phyloP scores from a whole-genome alignment of 1,139 yeast species.

The Pichia sp. region DNA sequence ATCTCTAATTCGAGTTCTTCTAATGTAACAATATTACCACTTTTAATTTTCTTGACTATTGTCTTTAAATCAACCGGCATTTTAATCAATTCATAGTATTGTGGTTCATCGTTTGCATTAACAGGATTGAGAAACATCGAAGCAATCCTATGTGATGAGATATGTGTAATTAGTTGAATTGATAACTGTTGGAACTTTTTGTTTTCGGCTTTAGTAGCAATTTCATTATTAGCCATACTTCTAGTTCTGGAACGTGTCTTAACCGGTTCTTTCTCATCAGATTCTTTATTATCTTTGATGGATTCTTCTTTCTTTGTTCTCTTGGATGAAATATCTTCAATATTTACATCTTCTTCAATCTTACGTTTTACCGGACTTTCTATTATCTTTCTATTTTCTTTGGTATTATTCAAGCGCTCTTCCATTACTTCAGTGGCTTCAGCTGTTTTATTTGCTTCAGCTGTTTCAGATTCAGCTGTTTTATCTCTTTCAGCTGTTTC shows the following conservation, averaged over 20 bases:
- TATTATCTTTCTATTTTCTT: background rate
- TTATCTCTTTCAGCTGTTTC: too few species aligned
- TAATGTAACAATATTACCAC: conserved; percentile 44
- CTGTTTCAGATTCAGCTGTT: background rate
- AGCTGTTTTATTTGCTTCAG: conserved; percentile 1
- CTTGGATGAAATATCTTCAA: background rate
- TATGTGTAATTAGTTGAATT: conserved; percentile 53
- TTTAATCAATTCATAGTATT: conserved; percentile 54
- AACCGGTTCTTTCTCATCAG: background rate
- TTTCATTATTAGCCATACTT: conserved; percentile 6
- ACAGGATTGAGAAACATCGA: conserved; percentile 73
- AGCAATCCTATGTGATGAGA: conserved; percentile 66
- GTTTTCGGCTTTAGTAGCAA: conserved; percentile 4
- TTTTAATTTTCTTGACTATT: conserved; percentile 52
- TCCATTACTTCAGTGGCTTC: background rate
- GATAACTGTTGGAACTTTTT: conserved; percentile 52
- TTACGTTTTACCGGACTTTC: conserved; percentile 3
- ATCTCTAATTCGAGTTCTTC: conserved; percentile 61
- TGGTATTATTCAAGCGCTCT: too few species aligned
- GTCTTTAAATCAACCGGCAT: conserved; percentile 66
- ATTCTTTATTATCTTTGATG: background rate
- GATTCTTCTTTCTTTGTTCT: conserved; percentile 5
- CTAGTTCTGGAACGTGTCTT: conserved; percentile 11
- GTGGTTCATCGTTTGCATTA: conserved; percentile 59
- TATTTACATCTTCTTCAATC: background rate